phyloP scores from a whole-genome alignment of 441 rosid genomes.

The Croton laevigatus region DNA sequence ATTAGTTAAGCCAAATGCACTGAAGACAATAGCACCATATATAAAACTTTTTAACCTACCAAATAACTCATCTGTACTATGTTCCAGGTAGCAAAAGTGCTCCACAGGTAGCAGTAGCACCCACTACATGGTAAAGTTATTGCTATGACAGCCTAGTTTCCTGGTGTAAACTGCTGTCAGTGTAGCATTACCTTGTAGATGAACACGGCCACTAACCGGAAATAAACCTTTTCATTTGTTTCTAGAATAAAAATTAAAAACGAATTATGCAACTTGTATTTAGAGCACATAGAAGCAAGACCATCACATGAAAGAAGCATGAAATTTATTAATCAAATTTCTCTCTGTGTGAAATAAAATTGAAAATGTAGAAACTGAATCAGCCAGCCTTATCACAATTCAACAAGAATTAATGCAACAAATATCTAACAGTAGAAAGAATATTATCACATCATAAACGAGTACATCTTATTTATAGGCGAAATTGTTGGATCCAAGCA shows the following conservation, averaged over 20 bases:
- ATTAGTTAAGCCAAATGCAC: conserved; percentile 10
- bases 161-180: background rate
- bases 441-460: background rate
- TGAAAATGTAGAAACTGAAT: background rate
- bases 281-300: background rate
- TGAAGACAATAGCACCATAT: conserved; percentile 6
- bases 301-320: background rate
- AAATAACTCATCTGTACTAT: conserved; percentile 4
- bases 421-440: background rate
- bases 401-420: conserved; percentile 1
- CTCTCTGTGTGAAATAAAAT: background rate
- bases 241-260: background rate
- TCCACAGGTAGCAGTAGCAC: conserved; percentile 8
- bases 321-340: background rate
- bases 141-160: conserved; percentile 6
- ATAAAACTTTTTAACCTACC: background rate
- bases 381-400: background rate
- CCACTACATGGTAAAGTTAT: conserved; percentile 8
- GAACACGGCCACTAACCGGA: background rate
- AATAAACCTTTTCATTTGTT: background rate
- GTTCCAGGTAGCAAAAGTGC: conserved; percentile 4
- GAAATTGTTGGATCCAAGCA: background rate
- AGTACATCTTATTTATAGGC: background rate
- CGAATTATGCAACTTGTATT: background rate
- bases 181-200: background rate